Evolutionary conservation across 2,329 filamentous ascomycete species (phyloP), one percentile per base, ranked within the genome.

Genomic region (Pseudogymnoascus sp.): DNA sequence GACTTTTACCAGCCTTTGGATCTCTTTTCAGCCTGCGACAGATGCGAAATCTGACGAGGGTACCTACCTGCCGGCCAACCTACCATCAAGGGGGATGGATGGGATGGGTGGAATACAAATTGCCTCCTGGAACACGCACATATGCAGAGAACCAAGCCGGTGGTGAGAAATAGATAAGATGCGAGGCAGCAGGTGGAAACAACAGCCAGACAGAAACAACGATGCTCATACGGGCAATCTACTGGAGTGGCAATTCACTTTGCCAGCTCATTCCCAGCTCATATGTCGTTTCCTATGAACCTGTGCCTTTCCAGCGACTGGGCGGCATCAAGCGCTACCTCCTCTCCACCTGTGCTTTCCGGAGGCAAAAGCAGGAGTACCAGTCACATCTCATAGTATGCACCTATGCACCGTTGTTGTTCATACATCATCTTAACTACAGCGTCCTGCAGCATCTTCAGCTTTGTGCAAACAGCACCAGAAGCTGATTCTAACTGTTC

Each of bases 41-140:
- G 45, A 52, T 52, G 45, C n/a, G 26, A 52, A 52, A 52, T 52
- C 45, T 52, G 45, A 52, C 45, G 45, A 52, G 45, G 45, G 45
- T 52, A 52, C 45, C 45, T 30, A 45, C 19, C 18, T 41, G 19
- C 13, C n/a, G 18, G 15, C 35, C 35, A 13, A 39, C 19, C 21
- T 45, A 52, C 41, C 41, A 52, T 52, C 41, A 52, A 30, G 26
- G 45, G 45, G 45, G 41, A 45, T n/a, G n/a, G n/a, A n/a, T n/a
- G n/a, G n/a, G n/a, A 15, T 18, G 18, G 19, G 23, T 52, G 45
- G 45, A 52, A 52, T 52, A 52, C 45, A 52, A 30, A 52, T 52
- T 52, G 45, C n/a, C 9, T 19, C 9, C 26, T 52, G 45, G 45
- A 26, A 52, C 45, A 52, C 30, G 45, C 45, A 48, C 21, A 48